Evolutionary conservation across 805 yeast species (phyloP).

Genomic region (Pichia deserticola): DNA sequence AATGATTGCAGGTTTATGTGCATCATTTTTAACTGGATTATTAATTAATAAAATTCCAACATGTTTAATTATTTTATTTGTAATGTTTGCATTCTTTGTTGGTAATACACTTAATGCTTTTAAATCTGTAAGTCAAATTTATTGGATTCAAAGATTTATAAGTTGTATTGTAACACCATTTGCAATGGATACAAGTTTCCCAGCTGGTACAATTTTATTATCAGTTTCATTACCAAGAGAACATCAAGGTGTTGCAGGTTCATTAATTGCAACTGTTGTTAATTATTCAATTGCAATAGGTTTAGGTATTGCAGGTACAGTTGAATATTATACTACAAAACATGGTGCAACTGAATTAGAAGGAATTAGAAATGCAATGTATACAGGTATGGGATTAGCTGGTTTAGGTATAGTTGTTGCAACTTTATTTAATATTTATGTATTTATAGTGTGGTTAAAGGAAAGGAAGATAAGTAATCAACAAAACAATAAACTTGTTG

Average conservation of each 20-base stretch:
- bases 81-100: slow-evolving; percentile 48
- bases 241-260: slow-evolving; percentile 76
- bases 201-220: slow-evolving; percentile 60
- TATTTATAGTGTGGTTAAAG: neutral
- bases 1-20: slow-evolving; percentile 46
- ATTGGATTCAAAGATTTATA: slow-evolving; percentile 51
- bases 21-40: slow-evolving; percentile 45
- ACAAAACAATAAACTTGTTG: too few relatives aligned
- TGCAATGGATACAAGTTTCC: slow-evolving; percentile 78
- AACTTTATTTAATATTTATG: neutral
- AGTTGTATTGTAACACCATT: slow-evolving; percentile 49
- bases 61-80: slow-evolving; percentile 39
- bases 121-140: slow-evolving; percentile 53
- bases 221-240: slow-evolving; percentile 51
- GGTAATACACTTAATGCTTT: slow-evolving; percentile 48
- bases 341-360: slow-evolving; percentile 25
- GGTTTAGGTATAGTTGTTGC: slow-evolving; percentile 35
- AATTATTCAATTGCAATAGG: slow-evolving; percentile 69
- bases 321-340: slow-evolving; percentile 38
- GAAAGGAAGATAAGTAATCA: too few relatives aligned
- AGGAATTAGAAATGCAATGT: slow-evolving; percentile 51
- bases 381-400: slow-evolving; percentile 56
- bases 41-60: slow-evolving; percentile 42
- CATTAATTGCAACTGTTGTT: slow-evolving; percentile 60
- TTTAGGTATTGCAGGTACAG: slow-evolving; percentile 64